Evolutionary conservation across 179 eudicot species (phyloP).

Genomic region (Beta lomatogona): DNA sequence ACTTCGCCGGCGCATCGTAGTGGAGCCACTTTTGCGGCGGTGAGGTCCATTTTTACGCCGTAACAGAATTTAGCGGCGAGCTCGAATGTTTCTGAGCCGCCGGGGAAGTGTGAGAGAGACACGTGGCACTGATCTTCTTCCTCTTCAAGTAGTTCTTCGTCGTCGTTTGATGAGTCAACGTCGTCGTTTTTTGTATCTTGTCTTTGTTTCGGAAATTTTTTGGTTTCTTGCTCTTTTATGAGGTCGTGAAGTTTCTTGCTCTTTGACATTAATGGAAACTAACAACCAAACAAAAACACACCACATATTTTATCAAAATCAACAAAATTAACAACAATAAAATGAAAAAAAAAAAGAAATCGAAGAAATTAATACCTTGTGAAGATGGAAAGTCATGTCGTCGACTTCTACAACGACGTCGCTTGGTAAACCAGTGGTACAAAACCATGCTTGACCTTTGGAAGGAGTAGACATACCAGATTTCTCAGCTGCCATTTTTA

Average conservation of each 20-base stretch:
- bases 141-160: conserved; percentile 29
- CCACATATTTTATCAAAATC: not conserved
- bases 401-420: conserved; percentile 80
- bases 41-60: conserved; percentile 73
- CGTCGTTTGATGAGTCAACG: conserved; percentile 25
- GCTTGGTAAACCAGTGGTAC: conserved; percentile 88
- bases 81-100: conserved; percentile 80
- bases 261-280: conserved; percentile 93
- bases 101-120: conserved; percentile 65
- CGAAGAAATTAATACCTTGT: conserved; percentile 56
- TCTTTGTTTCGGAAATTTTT: conserved; percentile 15
- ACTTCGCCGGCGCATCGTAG: conserved; percentile 90
- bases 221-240: conserved; percentile 64
- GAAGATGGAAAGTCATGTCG: conserved; percentile 92
- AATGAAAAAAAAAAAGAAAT: no score
- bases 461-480: conserved; percentile 28
- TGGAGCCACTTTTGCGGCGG: conserved; percentile 61
- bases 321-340: not conserved
- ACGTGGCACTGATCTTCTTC: conserved; percentile 43
- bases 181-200: conserved; percentile 8
- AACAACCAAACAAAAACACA: conserved; percentile 13
- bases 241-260: conserved; percentile 80
- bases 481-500: conserved; percentile 54
- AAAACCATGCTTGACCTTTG: conserved; percentile 94
- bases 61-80: conserved; percentile 94